Conservation (phyloP, 495 filamentous ascomycete species). For the Articulospora tetracladia region DNA sequence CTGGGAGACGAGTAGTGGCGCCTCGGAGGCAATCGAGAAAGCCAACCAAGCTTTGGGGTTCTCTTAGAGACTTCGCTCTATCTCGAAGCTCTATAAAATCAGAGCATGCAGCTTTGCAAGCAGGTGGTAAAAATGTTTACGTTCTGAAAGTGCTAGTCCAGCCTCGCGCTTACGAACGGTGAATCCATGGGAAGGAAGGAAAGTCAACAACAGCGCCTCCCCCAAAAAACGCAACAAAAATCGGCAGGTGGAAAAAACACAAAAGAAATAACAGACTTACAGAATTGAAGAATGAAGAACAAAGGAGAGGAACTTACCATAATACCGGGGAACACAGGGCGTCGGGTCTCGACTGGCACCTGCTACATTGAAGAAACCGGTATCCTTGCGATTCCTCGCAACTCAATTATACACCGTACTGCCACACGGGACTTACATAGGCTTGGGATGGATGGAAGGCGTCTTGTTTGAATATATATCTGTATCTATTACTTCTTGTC, state of each 20-base stretch:
- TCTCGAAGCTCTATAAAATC: not conserved
- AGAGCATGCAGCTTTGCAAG: not conserved
- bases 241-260: not conserved
- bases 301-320: not conserved
- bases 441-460: not conserved
- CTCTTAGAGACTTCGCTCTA: not conserved
- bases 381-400: not conserved
- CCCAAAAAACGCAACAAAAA: not conserved
- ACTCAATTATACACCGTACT: not conserved
- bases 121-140: not conserved
- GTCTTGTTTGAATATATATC: not conserved
- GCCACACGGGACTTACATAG: not conserved
- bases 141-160: not conserved
- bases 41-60: slow-evolving; percentile 6
- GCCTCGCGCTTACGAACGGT: no score
- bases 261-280: not conserved
- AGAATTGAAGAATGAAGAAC: not conserved
- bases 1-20: slow-evolving; percentile 2
- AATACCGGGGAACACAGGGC: not conserved
- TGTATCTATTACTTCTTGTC: no score
- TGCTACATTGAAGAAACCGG: not conserved
- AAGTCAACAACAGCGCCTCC: not conserved
- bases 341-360: not conserved
- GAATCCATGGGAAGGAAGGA: not conserved
- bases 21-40: slow-evolving; percentile 2